phyloP scores from a whole-genome alignment of 345 rosid species.

The Dipteronia sinensis region DNA sequence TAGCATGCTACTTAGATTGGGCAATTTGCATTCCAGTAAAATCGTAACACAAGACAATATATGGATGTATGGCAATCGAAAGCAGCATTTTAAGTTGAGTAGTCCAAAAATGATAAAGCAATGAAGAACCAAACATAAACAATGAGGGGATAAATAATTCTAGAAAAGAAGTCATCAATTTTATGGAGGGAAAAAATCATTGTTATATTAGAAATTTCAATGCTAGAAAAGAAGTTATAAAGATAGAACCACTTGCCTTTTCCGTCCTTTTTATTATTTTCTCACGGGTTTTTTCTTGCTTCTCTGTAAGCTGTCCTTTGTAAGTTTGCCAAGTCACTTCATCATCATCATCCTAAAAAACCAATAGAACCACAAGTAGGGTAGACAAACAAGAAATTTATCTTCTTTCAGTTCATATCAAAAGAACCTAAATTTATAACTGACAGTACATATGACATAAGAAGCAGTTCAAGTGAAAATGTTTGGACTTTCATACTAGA shows the following conservation, averaged over 20 bases:
- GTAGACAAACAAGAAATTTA: not conserved
- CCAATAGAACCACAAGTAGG: slow-evolving; percentile 16
- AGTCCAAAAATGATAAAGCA: not conserved
- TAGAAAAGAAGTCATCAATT: not conserved
- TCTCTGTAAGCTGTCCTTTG: slow-evolving; percentile 91
- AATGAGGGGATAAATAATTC: not conserved
- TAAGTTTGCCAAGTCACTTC: slow-evolving; percentile 97
- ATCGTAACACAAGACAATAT: not conserved
- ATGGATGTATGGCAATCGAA: not conserved
- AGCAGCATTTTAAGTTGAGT: not conserved
- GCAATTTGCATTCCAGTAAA: not conserved
- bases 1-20: not conserved
- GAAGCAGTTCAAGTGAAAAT: not conserved
- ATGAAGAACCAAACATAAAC: slow-evolving; percentile 1
- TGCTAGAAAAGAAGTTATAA: slow-evolving; percentile 10
- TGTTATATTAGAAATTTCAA: not conserved
- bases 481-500: slow-evolving; percentile 3
- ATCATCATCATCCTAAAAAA: slow-evolving; percentile 74
- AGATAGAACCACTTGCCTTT: slow-evolving; percentile 48
- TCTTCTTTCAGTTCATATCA: not conserved
- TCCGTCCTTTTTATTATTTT: slow-evolving; percentile 80
- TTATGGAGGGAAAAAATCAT: not conserved
- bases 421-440: slow-evolving; percentile 7
- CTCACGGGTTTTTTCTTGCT: slow-evolving; percentile 92
- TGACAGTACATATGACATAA: not conserved